Evolutionary conservation across 495 filamentous ascomycete species (phyloP), one percentile per base, ranked within the genome.

Genomic region (Opeltia flavorubescens): DNA sequence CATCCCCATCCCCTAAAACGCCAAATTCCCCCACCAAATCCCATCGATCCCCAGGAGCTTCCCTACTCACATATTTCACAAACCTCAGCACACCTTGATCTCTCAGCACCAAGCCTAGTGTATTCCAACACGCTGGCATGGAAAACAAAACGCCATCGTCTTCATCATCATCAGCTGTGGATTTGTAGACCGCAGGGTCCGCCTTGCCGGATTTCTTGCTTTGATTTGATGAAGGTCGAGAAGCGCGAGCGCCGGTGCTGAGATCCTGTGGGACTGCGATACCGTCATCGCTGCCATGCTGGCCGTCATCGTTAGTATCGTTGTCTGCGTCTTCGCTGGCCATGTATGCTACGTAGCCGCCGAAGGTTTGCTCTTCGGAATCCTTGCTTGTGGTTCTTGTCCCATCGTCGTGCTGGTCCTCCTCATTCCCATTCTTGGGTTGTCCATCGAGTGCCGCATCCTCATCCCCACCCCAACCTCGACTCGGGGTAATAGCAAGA

Each of bases 141-240:
- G 79, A 85, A 68, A 96, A 94, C 11, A 96, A 72, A 46, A 95
- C 83, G 18, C 85, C 86, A 56, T 94, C 89, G 46, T 95, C 89
- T 33, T 89, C 87, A n/a, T 77, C 77, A 2, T 71, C 78, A 24
- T 71, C 77, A 2, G 67, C 68, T 38, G 69, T 62, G 8, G 79
- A 73, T 57, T 81, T 79, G 67, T 98, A 98, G 43, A 95, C 74
- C 5, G 91, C 91, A 2, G 88, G 86, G 56, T 89, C 85, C 17
- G 63, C 53, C 49, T 67, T 68, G 40, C 53, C 39, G 43, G 61
- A 61, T 51, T 61, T 51, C n/a, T 25, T 34, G 26, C 6, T 52
- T 62, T 18, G 35, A 56, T 21, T 48, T 50, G 13, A 13, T 4
- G 47, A 31, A 8, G 47, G 20, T 17, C 5, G 13, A 15, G 47